phyloP scores from a whole-genome alignment of 495 filamentous ascomycete species.

The Neurospora cerealis region DNA sequence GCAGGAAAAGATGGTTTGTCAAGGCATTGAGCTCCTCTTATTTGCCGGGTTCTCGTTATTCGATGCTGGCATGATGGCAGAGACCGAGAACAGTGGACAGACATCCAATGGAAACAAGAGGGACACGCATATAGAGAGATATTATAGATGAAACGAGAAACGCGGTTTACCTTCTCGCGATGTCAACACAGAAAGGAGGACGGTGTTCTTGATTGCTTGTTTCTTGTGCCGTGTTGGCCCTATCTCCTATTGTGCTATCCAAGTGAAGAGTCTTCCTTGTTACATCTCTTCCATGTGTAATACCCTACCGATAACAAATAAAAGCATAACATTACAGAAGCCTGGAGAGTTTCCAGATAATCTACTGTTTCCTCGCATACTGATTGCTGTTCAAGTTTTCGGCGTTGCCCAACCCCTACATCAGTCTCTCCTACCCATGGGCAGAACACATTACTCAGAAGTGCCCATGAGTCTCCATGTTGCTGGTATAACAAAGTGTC shows the following conservation, averaged over 20 bases:
- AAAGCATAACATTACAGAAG: not conserved
- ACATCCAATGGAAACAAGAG: not conserved
- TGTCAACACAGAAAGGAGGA: not conserved
- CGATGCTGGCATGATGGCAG: not conserved
- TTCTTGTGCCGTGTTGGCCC: not conserved
- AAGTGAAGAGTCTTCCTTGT: not conserved
- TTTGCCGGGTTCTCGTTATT: not conserved
- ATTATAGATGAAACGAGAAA: not conserved
- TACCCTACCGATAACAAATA: not conserved
- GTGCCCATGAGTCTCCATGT: not conserved
- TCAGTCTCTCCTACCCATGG: not conserved
- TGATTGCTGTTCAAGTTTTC: not conserved
- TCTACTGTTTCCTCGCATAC: not conserved
- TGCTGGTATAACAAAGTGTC: not conserved
- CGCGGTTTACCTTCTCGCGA: not conserved
- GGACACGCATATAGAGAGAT: not conserved
- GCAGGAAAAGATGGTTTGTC: not conserved
- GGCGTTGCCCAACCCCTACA: not conserved
- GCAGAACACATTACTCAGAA: not conserved
- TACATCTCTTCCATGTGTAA: not conserved
- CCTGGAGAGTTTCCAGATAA: not conserved
- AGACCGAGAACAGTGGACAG: not conserved
- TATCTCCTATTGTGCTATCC: not conserved
- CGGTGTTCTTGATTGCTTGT: not conserved
- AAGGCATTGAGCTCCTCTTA: not conserved